phyloP scores from a whole-genome alignment of 2,329 filamentous ascomycete species.

The Botrytis fragariae region DNA sequence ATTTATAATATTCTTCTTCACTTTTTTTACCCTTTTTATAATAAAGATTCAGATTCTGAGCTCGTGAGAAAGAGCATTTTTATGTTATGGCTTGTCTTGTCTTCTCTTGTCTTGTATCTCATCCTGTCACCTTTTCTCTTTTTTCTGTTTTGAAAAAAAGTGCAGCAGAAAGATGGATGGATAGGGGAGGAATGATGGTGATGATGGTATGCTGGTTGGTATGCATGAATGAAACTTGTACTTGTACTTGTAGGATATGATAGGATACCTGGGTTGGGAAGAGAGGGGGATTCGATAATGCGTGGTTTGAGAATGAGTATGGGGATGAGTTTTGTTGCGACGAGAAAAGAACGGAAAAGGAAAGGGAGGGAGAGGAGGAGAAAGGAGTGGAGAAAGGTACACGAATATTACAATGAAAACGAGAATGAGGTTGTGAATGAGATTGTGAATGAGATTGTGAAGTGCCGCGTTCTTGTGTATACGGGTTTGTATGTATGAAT shows the following conservation, averaged over 20 bases:
- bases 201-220: neutral
- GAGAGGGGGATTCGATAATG: neutral
- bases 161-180: neutral
- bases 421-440: too few species aligned
- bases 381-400: neutral
- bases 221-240: neutral
- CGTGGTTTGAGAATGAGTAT: neutral
- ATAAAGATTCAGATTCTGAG: neutral
- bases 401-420: neutral
- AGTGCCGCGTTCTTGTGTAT: neutral
- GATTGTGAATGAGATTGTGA: too few species aligned
- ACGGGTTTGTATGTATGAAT: neutral
- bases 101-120: neutral
- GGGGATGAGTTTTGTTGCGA: neutral
- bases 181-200: too few species aligned
- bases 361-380: neutral
- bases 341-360: neutral
- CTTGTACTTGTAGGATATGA: neutral
- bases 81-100: neutral
- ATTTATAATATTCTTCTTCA: neutral
- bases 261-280: slow-evolving; percentile 6
- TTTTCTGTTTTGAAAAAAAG: neutral
- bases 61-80: neutral
- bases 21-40: neutral
- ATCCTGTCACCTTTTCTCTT: neutral